Base-by-base conservation (phyloP, 257 asterid species). In the Rauvolfia tetraphylla region DNA sequence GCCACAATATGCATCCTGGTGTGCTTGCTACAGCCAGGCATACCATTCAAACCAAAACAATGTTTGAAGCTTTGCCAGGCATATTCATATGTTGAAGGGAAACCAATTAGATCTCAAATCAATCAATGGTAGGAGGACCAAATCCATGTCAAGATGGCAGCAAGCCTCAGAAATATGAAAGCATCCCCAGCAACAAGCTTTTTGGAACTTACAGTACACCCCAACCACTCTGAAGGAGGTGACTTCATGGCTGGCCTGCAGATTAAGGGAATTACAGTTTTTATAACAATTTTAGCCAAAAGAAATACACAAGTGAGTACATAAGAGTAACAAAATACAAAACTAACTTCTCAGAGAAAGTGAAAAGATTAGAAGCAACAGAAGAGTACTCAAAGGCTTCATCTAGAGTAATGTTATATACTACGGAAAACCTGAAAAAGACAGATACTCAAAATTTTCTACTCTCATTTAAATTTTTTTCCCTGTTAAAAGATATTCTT, bases 171-270 rank as follows among this genome's bases (percentile, higher is more conserved):
- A 85, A 95, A 95, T 81, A 95, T 95, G 74, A 95, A 92, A 67
- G 99, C 97, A 86, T 95, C 99, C 49, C 99, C 98, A 41, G 98
- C 97, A 51, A 93, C 98, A 73, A 95, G 97, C 83, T 98, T 90
- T 84, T 95, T 95, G 29, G 99, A 90, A 76, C 98, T 91, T 73
- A 95, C 99, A 78, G 93, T 59, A 91, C 96, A 71, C 99, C 93
- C 99, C 99, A 95, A 75, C 99, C 99, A 71, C 98, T 95, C 86
- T 92, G 98, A 73, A 95, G 98, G 75, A 95, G 93, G 75, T 95
- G 99, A 65, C 99, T 83, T 79, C 99, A 87, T 2, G 99, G 99
- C 84, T 95, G 99, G 75, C 99, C 99, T 95, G 87, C 62, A 78
- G 61, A 54, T 73, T 15, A 63, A 46, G 4, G 33, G 25, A 65